Evolutionary conservation across 2,329 filamentous ascomycete species (phyloP).

Genomic region (Aspergillus alliaceus): DNA sequence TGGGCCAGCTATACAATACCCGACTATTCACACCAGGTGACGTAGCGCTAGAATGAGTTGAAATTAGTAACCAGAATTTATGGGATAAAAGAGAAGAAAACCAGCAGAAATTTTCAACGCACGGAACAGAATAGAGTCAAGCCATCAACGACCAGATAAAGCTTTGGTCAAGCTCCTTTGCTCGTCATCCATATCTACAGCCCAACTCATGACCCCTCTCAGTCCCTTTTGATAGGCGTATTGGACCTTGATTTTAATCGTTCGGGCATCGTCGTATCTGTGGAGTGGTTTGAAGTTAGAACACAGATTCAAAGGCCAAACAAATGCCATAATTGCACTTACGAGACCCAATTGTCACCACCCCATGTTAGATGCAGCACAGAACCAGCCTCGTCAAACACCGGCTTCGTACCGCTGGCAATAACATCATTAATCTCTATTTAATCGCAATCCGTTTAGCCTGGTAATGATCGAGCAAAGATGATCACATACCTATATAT

Average conservation of each 20-base stretch:
- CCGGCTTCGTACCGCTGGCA: neutral
- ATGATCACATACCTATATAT: neutral
- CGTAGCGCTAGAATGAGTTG: too few species aligned
- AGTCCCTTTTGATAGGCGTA: neutral
- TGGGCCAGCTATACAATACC: neutral
- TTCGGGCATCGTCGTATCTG: neutral
- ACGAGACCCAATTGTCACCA: neutral
- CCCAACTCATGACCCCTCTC: neutral
- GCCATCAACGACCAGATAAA: neutral
- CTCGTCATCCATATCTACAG: neutral
- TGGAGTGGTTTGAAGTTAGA: neutral
- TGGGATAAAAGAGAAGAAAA: neutral
- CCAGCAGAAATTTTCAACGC: neutral
- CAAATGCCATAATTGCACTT: neutral
- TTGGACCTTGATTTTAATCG: neutral
- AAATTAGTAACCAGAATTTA: neutral
- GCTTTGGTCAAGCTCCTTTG: neutral
- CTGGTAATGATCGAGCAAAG: rapidly evolving
- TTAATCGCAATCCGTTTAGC: neutral
- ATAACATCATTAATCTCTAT: neutral
- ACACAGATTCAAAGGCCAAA: neutral
- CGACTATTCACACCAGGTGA: neutral
- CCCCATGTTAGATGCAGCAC: neutral
- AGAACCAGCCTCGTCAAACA: neutral
- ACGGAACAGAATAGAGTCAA: rapidly evolving